Conservation (phyloP, 176 grass and related monocot species). For the Zizania latifolia region DNA sequence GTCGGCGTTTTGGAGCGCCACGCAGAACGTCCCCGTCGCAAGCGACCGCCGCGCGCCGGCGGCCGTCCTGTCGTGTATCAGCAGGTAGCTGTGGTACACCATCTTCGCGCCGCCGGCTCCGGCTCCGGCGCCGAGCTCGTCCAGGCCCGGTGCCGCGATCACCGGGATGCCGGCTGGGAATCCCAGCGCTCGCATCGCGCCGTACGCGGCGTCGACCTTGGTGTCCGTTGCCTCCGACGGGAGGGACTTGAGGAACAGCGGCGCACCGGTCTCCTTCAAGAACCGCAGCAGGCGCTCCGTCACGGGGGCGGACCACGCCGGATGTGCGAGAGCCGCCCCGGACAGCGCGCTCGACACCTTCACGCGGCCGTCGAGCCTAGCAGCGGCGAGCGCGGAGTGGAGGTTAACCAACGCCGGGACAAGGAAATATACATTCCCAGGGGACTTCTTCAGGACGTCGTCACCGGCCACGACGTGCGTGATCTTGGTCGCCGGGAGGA, state of each 20-base stretch:
- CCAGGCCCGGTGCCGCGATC: not conserved
- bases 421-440: conserved; percentile 2
- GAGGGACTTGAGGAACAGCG: conserved; percentile 30
- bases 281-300: conserved; percentile 7
- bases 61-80: not conserved
- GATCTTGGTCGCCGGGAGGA: conserved; percentile 33
- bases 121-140: not conserved
- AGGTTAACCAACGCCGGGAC: conserved; percentile 39
- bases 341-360: conserved; percentile 35
- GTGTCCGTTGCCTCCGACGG: not conserved
- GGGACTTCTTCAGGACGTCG: not conserved
- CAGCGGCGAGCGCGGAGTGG: conserved; percentile 27
- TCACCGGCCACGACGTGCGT: conserved; percentile 25
- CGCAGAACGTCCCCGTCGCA: conserved; percentile 64
- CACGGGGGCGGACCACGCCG: conserved; percentile 5
- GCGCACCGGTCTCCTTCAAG: conserved; percentile 10
- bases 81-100: conserved; percentile 24
- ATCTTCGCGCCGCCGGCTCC: not conserved
- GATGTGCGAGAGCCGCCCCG: not conserved
- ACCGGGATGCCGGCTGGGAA: conserved; percentile 19
- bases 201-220: conserved; percentile 21
- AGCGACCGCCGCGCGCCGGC: conserved; percentile 9
- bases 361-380: conserved; percentile 23
- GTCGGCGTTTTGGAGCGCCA: conserved; percentile 66
- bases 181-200: conserved; percentile 21